phyloP scores from a whole-genome alignment of 495 filamentous ascomycete species.

The Penicillium cataractarum region DNA sequence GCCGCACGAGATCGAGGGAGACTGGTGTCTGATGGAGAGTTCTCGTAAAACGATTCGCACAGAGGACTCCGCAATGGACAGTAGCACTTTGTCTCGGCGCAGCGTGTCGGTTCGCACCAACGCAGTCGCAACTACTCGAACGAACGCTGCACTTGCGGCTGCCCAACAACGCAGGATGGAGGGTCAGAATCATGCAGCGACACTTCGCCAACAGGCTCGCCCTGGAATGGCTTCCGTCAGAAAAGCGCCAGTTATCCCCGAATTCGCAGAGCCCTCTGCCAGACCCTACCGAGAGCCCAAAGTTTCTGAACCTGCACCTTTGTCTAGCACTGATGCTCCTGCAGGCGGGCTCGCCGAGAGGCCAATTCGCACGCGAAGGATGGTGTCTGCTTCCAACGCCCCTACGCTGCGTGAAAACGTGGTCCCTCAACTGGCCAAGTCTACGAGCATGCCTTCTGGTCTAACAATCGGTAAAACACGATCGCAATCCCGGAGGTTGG shows the following conservation, averaged over 20 bases:
- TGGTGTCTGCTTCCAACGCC: conserved; percentile 44
- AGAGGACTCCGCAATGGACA: conserved; percentile 36
- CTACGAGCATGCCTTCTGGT: conserved; percentile 37
- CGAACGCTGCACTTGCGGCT: conserved; percentile 46
- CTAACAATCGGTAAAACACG: conserved; percentile 51
- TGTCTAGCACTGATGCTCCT: conserved; percentile 6
- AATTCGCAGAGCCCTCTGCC: conserved; percentile 23
- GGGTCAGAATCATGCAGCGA: conserved; percentile 51
- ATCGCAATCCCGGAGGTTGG: conserved; percentile 48
- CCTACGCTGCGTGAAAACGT: conserved; percentile 35
- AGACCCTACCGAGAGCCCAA: conserved; percentile 25
- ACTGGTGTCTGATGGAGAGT: conserved; percentile 47
- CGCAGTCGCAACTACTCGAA: conserved; percentile 36
- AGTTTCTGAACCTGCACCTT: conserved; percentile 20
- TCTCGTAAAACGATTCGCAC: conserved; percentile 29
- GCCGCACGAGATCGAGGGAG: conserved; percentile 42
- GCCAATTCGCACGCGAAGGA: conserved; percentile 45
- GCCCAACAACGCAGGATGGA: conserved; percentile 48
- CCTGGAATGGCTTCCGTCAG: conserved; percentile 35
- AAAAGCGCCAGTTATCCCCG: conserved; percentile 37
- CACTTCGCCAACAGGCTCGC: conserved; percentile 49
- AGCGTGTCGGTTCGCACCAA: conserved; percentile 33
- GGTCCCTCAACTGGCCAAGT: conserved; percentile 32
- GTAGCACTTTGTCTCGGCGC: conserved; percentile 38
- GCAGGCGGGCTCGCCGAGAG: conserved; percentile 47